Evolutionary conservation across 139 green algal genomes (phyloP), one percentile per base, ranked within the genome.

Genomic region (Tetradesmus obliquus): DNA sequence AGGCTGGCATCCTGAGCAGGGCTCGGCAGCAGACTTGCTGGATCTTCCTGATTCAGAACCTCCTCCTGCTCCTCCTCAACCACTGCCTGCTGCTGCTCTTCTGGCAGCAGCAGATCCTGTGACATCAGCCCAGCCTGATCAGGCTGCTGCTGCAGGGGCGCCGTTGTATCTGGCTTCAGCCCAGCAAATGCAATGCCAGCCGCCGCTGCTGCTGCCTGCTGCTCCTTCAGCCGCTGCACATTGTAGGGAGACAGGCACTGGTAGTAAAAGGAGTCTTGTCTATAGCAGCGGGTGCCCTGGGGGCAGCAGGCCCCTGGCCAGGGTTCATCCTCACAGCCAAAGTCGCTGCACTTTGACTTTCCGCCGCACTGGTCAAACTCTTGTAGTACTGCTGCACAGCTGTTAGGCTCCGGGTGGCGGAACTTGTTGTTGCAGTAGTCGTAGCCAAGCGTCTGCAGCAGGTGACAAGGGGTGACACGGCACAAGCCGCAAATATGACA

Each of bases 301-400:
- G 71, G 32, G 87, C 87, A 91, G 87, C 87, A 91, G 3, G 72
- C 72, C 1, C 87, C 87, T 13, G 87, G 71, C 87, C 87, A 91
- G 1, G 71, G 17, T 4, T 66, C 87, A n/a, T 91, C 72, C 1
- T 55, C 22, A 54, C 87, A 91, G 54, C 72, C 87, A 7, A 32
- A 91, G 20, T 85, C 53, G 54, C 32, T 84, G 87, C 87, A 91
- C 2, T 84, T 72, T 3, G 13, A 51, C 20, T 79, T 91, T 15
- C 87, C 87, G 19, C 87, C 87, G 54, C 87, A 91, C 55, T 91
- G 87, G 53, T 55, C 71, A 53, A 45, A 84, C 66, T 57, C 13
- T 1, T 60, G 7, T 1, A 91, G 53, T 3, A n/a, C 54, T 5
- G 66, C 24, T 32, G 17, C 19, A 24, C 86, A 66, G 66, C 45